Evolutionary conservation across 2,329 filamentous ascomycete species (phyloP), one percentile per base, ranked within the genome.

Genomic region (Orbilia brochopaga): DNA sequence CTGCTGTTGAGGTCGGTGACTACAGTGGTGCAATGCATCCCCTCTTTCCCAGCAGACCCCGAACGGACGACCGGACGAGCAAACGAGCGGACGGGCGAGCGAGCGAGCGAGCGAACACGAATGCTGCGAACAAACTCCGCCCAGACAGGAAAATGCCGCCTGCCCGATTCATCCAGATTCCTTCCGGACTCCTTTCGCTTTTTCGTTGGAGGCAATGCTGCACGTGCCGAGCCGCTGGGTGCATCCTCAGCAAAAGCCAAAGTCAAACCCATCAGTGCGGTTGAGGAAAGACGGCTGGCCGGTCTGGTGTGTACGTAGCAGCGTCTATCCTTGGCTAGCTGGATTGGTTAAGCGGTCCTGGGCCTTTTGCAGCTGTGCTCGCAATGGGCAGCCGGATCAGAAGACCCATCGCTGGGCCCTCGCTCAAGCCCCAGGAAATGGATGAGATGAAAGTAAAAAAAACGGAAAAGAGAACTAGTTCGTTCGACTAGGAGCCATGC

Each of bases 111-210:
- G 27, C 27, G 27, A 32, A 32, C 27, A 32, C 27, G 44, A 48
- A 48, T 48, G 44, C 44, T 15, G 44, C 19, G 44, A 48, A 48
- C 44, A 48, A n/a, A 19, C 44, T 48, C 6, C 44, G 15, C 44
- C 44, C 59, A 59, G 59, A 46, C 44, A 60, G 67, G 50, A 51
- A 63, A 72, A 64, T 72, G 59, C 35, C 67, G 67, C 67, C 67
- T 72, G 67, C 67, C 67, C 54, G 60, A 72, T 72, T 61, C 67
- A 72, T 72, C 59, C 60, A 72, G 64, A 65, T 72, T 72, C 67
- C 67, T 56, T 63, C 67, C 60, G 55, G 48, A 72, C 59, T 72
- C 60, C 60, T 72, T 65, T 70, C 59, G 44, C 44, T 48, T 48
- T n/a, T 53, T 53, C 53, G 67, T 55, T 72, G 67, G 65, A 65